Base-by-base conservation (phyloP, 768 basidiomycete species). In the Chalciporus piperatus region DNA sequence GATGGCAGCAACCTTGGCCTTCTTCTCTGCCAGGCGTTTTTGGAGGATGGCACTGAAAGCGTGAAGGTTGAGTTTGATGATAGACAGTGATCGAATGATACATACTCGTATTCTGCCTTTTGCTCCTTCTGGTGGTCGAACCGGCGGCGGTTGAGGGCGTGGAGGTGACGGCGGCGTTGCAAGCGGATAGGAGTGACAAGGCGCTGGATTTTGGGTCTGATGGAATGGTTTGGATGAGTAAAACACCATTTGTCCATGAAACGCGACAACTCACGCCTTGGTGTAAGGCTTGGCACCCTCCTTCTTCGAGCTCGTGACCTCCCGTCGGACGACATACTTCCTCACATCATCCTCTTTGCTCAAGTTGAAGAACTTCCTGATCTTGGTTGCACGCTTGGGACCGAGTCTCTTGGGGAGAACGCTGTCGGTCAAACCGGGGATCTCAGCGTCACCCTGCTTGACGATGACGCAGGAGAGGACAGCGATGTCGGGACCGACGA, bases 341-440 rank as follows among this genome's bases (percentile, higher is more conserved):
- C 92, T 84, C 53, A 99, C 96, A 76, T 98, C 96, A 67, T 99
- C 96, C 66, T 95, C 88, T 83, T 98, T 98, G 76, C 81, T 79
- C 69, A 98, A 77, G 80, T 96, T 96, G 83, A 99, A 98, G 83
- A 98, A 97, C 68, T 74, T 82, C 72, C 94, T 82, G 75, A 99
- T 98, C 84, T 95, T 96, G 55, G 92, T 93, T 54, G 94, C 94
- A 63, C 94, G 77, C 87, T 98, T 98, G 67, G 96, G 96, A 52
- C 96, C 96, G 58, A 97, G 84, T 52, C 94, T 78, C 79, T 98
- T 98, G 70, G 95, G 94, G 44, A 98, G 82, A 60, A 95, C 85
- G 60, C 71, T 82, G 71, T 98, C 94, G 59, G 96, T 98, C 47
- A 99, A 76, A 23, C 92, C 95, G 22, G 93, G 84, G 67, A 98